phyloP scores from a whole-genome alignment of 1,284 basidiomycete species.

The Cryptococcus sp. region DNA sequence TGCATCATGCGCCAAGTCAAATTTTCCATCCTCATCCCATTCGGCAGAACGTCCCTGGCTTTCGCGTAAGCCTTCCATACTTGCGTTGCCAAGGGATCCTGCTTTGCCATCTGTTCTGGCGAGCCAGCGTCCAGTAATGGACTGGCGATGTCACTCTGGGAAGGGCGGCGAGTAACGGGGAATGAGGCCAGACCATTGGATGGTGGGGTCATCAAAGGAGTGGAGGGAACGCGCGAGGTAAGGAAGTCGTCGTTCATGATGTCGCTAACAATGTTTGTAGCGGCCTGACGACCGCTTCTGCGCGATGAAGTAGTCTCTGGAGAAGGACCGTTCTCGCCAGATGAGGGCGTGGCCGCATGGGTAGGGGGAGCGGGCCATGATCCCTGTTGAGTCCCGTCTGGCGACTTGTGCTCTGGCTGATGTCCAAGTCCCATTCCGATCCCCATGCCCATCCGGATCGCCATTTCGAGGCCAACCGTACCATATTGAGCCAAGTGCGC shows the following conservation, averaged over 20 bases:
- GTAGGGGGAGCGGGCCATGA: background rate
- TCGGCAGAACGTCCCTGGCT: constrained; percentile 80
- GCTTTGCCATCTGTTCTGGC: constrained; percentile 53
- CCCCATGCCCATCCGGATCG: constrained; percentile 54
- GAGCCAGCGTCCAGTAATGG: constrained; percentile 24
- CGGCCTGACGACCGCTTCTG: background rate
- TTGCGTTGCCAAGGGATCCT: constrained; percentile 90
- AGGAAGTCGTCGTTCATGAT: constrained; percentile 52
- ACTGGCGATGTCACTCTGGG: constrained; percentile 29
- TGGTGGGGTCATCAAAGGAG: constrained; percentile 34
- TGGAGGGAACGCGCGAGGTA: constrained; percentile 19
- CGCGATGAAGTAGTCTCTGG: constrained; percentile 8
- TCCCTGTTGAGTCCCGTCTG: background rate
- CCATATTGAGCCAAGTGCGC: constrained; percentile 48
- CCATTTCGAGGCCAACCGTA: constrained; percentile 51
- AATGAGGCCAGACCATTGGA: constrained; percentile 16
- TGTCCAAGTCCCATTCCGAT: constrained; percentile 49
- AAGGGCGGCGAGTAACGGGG: constrained; percentile 32
- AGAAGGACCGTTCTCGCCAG: constrained; percentile 16
- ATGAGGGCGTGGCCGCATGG: constrained; percentile 10
- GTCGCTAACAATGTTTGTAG: constrained; percentile 38
- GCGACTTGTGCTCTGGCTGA: constrained; percentile 12
- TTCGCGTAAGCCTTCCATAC: constrained; percentile 97
- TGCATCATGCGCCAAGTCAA: constrained; percentile 99
- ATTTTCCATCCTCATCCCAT: constrained; percentile 95